A percentile compares a stretch with the other conserved stretches of the same genome.
These are phyloP conservation scores for Pachyrhizus erosus DNA, from an alignment of 306 rosid genomes.

Conservation along the genomic window DNA sequence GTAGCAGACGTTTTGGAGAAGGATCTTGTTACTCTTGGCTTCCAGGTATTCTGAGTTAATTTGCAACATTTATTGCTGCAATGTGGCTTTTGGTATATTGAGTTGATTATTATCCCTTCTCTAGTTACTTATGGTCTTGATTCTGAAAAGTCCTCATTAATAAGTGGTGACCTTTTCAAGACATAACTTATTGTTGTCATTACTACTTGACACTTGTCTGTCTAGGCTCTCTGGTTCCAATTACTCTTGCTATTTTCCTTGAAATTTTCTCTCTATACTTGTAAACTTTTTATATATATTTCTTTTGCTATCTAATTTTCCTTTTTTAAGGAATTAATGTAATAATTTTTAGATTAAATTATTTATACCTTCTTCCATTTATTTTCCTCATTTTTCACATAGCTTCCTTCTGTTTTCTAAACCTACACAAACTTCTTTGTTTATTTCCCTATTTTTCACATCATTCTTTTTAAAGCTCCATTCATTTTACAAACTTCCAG, in stretches of 20 bases:
- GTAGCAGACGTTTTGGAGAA: conserved; percentile 94
- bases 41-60: conserved; percentile 69
- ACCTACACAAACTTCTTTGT: background rate
- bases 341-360: conserved; percentile 5
- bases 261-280: background rate
- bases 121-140: conserved; percentile 6
- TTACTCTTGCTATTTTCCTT: conserved; percentile 2
- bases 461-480: background rate
- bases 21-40: conserved; percentile 92
- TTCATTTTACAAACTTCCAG: background rate
- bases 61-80: conserved; percentile 20
- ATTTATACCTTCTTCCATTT: background rate
- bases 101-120: conserved; percentile 25
- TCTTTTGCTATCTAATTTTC: background rate
- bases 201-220: background rate
- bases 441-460: background rate
- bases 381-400: conserved; percentile 4
- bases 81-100: conserved; percentile 17
- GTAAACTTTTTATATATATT: background rate
- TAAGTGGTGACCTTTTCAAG: conserved; percentile 27
- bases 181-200: background rate
- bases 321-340: conserved; percentile 17
- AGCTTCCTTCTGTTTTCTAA: conserved; percentile 6
- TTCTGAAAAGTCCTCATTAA: background rate
- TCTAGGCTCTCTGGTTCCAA: conserved; percentile 5